A percentile compares a stretch with the other conserved stretches of the same genome.
Conservation (phyloP, 257 asterid genomes). For the Rhazya stricta region DNA sequence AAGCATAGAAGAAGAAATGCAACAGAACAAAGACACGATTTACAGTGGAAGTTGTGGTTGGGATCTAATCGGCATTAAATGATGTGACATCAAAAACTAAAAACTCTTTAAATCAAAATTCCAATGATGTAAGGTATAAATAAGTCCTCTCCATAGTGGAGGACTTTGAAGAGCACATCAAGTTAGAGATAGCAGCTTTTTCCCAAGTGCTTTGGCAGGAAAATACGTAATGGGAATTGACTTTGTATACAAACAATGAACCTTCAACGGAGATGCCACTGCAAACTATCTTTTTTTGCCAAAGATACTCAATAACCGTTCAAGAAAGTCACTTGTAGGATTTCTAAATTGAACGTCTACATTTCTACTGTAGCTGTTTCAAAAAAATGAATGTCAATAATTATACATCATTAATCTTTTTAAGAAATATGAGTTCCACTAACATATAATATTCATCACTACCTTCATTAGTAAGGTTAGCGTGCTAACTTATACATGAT, state of each 20-base stretch:
- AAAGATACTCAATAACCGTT: neutral
- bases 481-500: no score
- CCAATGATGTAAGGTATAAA: slow-evolving; percentile 6
- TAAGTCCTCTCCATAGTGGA: slow-evolving; percentile 16
- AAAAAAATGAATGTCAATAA: no score
- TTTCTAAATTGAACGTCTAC: no score
- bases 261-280: slow-evolving; percentile 5
- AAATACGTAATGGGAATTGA: slow-evolving; percentile 16
- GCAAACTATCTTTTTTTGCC: slow-evolving; percentile 10
- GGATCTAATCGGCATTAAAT: slow-evolving; percentile 9
- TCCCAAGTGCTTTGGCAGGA: slow-evolving; percentile 9
- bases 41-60: neutral
- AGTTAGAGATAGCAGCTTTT: neutral
- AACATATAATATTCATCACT: no score
- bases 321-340: neutral
- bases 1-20: neutral
- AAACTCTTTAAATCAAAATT: slow-evolving; percentile 12
- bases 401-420: no score
- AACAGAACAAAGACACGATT: neutral
- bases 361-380: no score
- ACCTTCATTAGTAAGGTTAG: no score
- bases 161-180: slow-evolving; percentile 12
- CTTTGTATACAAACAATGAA: slow-evolving; percentile 15
- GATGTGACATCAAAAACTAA: slow-evolving; percentile 11
- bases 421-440: no score